Base-by-base conservation (phyloP, 176 grass and related monocot species). In the Canna indica region DNA sequence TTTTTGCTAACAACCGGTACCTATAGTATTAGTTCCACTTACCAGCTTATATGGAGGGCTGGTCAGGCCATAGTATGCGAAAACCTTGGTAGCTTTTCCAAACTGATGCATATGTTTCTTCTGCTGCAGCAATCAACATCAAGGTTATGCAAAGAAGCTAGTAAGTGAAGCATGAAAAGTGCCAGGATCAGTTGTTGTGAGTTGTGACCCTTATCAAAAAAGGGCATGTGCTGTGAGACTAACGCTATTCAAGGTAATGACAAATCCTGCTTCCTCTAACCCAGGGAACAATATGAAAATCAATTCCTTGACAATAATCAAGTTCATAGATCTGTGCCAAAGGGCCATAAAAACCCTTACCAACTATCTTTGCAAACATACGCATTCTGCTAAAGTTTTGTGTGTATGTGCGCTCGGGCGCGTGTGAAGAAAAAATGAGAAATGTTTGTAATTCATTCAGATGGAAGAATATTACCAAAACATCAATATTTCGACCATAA, bases 21-120 rank as follows among this genome's bases (percentile, higher is more conserved):
- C n/a, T 45, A 39, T 12, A 26, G 22, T 29, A 74, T 61, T n/a
- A 47, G 31, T 68, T 14, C 17, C 1, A 73, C 79, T 78, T 69
- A 97, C 93, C 56, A 89, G 80, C 64, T 97, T 81, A 57, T 92
- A 92, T 35, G 93, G 93, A 0, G 84, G 84, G 0, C 82, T 97
- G 22, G 93, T 92, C 68, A 92, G 84, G 31, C 77, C 77, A 57
- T 92, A 90, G 73, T 82, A 97, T 50, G 80, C 83, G 42, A 80
- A 67, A 28, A 92, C 58, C 74, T 87, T 75, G 1, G 77, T 75
- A 64, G 35, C 56, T 68, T 76, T 83, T 76, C 67, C 77, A 52
- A 81, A 56, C 0, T 47, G 59, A 17, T 17, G 68, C 35, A 64
- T 39, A 57, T 85, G 73, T 68, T 62, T 76, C 56, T 44, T 73